A percentile compares a stretch with the other conserved stretches of the same genome.
Conservation (phyloP, 1,139 yeast species). For the Candida frijolesensis region DNA sequence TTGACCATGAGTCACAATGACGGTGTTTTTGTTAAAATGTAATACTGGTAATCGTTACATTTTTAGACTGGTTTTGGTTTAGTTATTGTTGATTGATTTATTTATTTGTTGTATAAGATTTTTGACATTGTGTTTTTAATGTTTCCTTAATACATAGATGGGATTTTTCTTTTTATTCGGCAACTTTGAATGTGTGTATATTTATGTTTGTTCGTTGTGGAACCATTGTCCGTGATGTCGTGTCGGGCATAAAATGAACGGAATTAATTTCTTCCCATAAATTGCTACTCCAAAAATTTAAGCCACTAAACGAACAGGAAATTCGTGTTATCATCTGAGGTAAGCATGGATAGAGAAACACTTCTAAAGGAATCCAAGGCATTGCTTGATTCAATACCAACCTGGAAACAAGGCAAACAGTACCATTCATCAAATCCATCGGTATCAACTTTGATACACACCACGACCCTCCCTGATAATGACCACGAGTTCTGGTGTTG, state of each 20-base stretch:
- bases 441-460: neutral
- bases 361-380: neutral
- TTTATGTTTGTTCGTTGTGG: too few species aligned
- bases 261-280: neutral
- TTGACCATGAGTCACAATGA: slow-evolving; percentile 31
- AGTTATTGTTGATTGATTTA: neutral
- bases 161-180: neutral
- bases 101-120: neutral
- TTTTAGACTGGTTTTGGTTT: neutral
- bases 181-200: neutral
- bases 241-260: neutral
- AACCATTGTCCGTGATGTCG: neutral
- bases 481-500: slow-evolving; percentile 12
- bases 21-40: slow-evolving; percentile 23
- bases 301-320: too few species aligned
- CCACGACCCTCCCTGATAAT: neutral
- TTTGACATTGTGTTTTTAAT: neutral
- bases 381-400: neutral
- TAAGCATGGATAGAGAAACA: neutral
- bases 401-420: slow-evolving; percentile 1
- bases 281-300: too few species aligned
- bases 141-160: neutral
- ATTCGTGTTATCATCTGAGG: neutral
- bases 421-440: neutral
- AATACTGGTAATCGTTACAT: neutral